Conservation (phyloP, 176 grass and related monocot genomes). For the Bonia amplexicaulis region DNA sequence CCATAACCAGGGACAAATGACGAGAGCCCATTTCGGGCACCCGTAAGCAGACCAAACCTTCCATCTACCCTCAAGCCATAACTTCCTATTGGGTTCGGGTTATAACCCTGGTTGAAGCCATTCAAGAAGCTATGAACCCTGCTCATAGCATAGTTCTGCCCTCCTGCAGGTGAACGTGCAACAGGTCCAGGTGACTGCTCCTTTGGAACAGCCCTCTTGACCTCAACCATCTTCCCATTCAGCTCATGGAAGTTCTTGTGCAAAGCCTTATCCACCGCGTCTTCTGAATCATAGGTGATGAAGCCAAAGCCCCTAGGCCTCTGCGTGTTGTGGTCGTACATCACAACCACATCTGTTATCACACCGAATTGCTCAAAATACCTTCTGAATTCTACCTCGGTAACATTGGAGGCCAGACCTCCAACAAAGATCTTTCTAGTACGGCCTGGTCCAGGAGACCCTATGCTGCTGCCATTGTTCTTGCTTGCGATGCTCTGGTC, state of each 20-base stretch:
- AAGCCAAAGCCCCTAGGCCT: conserved; percentile 94
- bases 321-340: conserved; percentile 96
- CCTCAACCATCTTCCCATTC: conserved; percentile 96
- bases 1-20: conserved; percentile 67
- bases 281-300: conserved; percentile 96
- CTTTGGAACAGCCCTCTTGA: conserved; percentile 93
- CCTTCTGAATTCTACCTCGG: conserved; percentile 78
- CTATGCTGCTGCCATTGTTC: conserved; percentile 58
- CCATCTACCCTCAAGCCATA: conserved; percentile 83
- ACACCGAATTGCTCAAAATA: conserved; percentile 93
- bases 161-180: conserved; percentile 56
- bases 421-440: conserved; percentile 97
- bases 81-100: conserved; percentile 55
- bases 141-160: conserved; percentile 57
- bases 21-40: conserved; percentile 64
- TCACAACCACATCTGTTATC: conserved; percentile 87
- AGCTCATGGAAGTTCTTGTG: conserved; percentile 89
- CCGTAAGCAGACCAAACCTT: conserved; percentile 63
- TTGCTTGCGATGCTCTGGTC: conserved; percentile 70
- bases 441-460: conserved; percentile 63
- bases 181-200: conserved; percentile 78
- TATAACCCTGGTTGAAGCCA: conserved; percentile 64
- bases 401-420: conserved; percentile 76
- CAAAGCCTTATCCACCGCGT: conserved; percentile 72
- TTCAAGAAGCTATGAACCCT: conserved; percentile 75